Percentiles rank a stretch among this genome's conserved stretches.
Evolutionary conservation across 2,329 filamentous ascomycete genomes (phyloP).

Genomic region (Berkeleyomyces rouxiae): DNA sequence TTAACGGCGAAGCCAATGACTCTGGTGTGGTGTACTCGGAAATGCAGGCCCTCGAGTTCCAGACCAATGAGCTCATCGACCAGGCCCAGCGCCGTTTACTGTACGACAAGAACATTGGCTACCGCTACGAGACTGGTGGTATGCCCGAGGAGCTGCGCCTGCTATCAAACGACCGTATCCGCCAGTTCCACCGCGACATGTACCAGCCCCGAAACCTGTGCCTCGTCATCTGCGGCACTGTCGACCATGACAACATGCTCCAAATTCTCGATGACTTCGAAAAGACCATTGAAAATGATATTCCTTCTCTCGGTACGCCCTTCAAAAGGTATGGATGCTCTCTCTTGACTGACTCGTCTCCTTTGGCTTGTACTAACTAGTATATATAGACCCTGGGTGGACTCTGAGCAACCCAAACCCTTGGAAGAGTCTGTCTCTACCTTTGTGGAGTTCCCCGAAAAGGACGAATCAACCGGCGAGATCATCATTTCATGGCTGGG

Average conservation of each 20-base stretch:
- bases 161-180: slow-evolving; percentile 74
- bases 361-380: neutral
- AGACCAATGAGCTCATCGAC: slow-evolving; percentile 72
- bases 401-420: slow-evolving; percentile 61
- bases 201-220: slow-evolving; percentile 95
- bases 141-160: slow-evolving; percentile 85
- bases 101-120: slow-evolving; percentile 80
- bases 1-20: slow-evolving; percentile 86
- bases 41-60: slow-evolving; percentile 92
- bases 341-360: too few species aligned
- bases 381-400: slow-evolving; percentile 57
- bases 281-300: slow-evolving; percentile 63
- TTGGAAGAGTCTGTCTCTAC: slow-evolving; percentile 58
- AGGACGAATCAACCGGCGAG: slow-evolving; percentile 87
- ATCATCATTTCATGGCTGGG: slow-evolving; percentile 76
- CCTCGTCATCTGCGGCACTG: slow-evolving; percentile 78
- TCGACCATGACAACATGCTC: slow-evolving; percentile 66
- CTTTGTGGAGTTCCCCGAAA: slow-evolving; percentile 82
- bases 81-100: slow-evolving; percentile 61
- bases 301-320: slow-evolving; percentile 55
- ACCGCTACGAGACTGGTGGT: slow-evolving; percentile 94
- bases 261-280: slow-evolving; percentile 78
- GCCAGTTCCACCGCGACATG: slow-evolving; percentile 91
- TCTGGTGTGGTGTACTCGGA: slow-evolving; percentile 96
- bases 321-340: slow-evolving; percentile 44